These are phyloP conservation scores for Trichoderma orchidacearum DNA, from an alignment of 495 filamentous ascomycete genomes.

Conservation along the genomic window DNA sequence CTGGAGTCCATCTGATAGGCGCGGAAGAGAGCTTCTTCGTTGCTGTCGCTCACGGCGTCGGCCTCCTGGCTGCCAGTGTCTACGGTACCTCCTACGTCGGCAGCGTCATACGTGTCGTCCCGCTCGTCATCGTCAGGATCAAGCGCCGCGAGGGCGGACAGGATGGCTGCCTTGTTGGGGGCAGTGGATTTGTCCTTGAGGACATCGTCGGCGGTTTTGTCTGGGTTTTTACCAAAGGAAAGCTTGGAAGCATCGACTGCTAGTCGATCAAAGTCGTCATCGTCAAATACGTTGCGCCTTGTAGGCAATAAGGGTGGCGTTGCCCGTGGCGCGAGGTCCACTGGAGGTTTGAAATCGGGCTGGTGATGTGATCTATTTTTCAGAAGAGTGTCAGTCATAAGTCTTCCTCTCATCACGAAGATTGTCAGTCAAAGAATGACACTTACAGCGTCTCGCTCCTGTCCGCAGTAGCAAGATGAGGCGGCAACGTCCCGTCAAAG, in stretches of 20 bases:
- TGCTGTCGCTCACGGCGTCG: slow-evolving; percentile 25
- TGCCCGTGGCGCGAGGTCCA: slow-evolving; percentile 22
- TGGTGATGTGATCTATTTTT: slow-evolving; percentile 6
- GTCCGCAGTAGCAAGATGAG: slow-evolving; percentile 41
- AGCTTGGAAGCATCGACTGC: slow-evolving; percentile 44
- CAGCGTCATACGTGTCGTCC: slow-evolving; percentile 91
- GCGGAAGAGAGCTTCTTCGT: slow-evolving; percentile 49
- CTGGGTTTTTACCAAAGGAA: slow-evolving; percentile 59
- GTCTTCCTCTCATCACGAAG: background rate
- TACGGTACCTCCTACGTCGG: slow-evolving; percentile 80
- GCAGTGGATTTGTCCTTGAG: slow-evolving; percentile 36
- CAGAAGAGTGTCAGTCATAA: slow-evolving; percentile 8
- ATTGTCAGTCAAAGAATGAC: background rate
- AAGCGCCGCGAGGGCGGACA: slow-evolving; percentile 80
- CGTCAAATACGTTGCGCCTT: slow-evolving; percentile 55
- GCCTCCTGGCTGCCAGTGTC: slow-evolving; percentile 35
- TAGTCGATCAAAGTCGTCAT: slow-evolving; percentile 71
- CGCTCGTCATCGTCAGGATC: slow-evolving; percentile 94
- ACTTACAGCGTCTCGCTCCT: slow-evolving; percentile 39
- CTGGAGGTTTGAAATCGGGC: slow-evolving; percentile 10
- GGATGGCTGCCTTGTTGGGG: slow-evolving; percentile 71
- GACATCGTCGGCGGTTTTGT: slow-evolving; percentile 49
- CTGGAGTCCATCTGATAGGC: slow-evolving; percentile 47
- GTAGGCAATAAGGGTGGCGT: slow-evolving; percentile 24
- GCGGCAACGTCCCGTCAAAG: slow-evolving; percentile 67